These are phyloP conservation scores for Metschnikowia orientalis DNA, from an alignment of 805 yeast genomes.

Conservation along the genomic window DNA sequence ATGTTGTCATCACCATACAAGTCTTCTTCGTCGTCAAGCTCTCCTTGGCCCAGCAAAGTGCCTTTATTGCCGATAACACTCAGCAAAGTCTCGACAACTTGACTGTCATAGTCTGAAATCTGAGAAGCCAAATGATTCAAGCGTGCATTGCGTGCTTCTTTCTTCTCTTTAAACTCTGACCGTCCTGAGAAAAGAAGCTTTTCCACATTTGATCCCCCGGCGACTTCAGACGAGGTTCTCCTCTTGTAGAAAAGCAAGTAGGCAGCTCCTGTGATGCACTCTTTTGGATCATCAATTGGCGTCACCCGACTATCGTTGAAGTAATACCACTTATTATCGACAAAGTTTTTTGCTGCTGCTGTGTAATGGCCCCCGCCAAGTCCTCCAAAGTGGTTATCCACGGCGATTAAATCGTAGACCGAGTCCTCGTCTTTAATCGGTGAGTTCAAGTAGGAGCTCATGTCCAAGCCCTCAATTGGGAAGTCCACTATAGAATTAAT, in stretches of 20 bases:
- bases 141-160: slow-evolving; percentile 36
- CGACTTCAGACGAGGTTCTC: slow-evolving; percentile 28
- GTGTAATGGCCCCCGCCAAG: slow-evolving; percentile 98
- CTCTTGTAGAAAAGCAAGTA: slow-evolving; percentile 80
- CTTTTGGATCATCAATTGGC: slow-evolving; percentile 50
- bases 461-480: slow-evolving; percentile 79
- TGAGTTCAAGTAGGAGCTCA: slow-evolving; percentile 52
- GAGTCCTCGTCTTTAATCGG: slow-evolving; percentile 20
- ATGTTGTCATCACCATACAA: slow-evolving; percentile 11
- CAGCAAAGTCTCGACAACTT: no score
- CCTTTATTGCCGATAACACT: no score
- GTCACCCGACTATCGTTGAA: slow-evolving; percentile 81
- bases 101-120: no score
- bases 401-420: slow-evolving; percentile 85
- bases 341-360: slow-evolving; percentile 75
- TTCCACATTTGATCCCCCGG: slow-evolving; percentile 16
- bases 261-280: slow-evolving; percentile 71
- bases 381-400: slow-evolving; percentile 95
- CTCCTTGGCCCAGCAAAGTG: no score
- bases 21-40: slow-evolving; percentile 10
- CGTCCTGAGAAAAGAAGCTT: slow-evolving; percentile 43
- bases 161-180: slow-evolving; percentile 35
- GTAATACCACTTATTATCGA: slow-evolving; percentile 80
- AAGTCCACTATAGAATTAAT: slow-evolving; percentile 80
- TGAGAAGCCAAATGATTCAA: slow-evolving; percentile 12